Base-by-base conservation (phyloP, 163 green algal species). In the Scenedesmus sp. region DNA sequence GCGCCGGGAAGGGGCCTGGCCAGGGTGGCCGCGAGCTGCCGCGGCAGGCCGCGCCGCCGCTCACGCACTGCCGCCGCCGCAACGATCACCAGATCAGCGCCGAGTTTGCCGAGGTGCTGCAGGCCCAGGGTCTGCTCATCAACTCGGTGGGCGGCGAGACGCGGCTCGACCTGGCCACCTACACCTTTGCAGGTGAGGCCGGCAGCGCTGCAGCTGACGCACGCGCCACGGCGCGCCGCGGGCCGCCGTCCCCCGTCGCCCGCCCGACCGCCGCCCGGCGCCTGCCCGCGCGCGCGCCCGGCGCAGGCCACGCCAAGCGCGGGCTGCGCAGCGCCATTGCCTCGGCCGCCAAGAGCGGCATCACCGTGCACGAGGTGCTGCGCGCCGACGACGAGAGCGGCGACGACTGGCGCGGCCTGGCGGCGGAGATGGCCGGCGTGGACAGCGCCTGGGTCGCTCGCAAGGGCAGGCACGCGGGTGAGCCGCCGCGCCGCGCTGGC, bases 81-180 rank as follows among this genome's bases (percentile, higher is more conserved):
- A n/a, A n/a, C n/a, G n/a, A n/a, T 26, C 42, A 34, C 47, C 62
- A 74, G 62, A 28, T 81, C 15, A 57, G 28, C 3, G 18, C 39
- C 18, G 31, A 15, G 2, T 66, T 66, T 81, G 74, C 74, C 7
- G 20, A 29, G 9, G 74, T 81, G 34, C 51, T 81, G 31, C 42
- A 33, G 17, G 51, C 17, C 14, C 17, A 57, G 18, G 74, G 63
- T 26, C 47, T 81, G 62, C 24, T 48, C 2, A 51, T 58, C 42
- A 81, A 74, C 48, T 75, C 50, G 26, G 20, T 74, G 29, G 74
- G 74, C 14, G 74, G 74, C 20, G 74, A 81, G 63, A 81, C 74
- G 18, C 24, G 64, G 33, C 48, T 81, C n/a, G 74, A 81, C 74
- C 11, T 81, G 18, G 33, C 58, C 33, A 67, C 4, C 24, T 81